These are phyloP conservation scores for Epichloe glyceriae DNA, from an alignment of 2,329 filamentous ascomycete genomes.

Conservation along the genomic window DNA sequence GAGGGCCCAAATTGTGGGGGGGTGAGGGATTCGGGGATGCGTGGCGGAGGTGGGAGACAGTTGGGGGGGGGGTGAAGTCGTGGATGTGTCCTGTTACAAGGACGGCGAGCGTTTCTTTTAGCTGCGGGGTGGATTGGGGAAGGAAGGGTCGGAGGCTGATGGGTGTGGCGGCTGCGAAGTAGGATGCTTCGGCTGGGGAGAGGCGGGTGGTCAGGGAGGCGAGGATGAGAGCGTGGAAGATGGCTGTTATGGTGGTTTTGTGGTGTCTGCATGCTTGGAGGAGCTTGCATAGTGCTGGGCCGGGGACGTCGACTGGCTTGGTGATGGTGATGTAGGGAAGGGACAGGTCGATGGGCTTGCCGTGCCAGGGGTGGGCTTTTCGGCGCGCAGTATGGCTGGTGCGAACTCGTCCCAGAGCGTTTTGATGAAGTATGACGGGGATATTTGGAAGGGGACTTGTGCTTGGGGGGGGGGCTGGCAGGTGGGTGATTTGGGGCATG, in stretches of 20 bases:
- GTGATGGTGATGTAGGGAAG: conserved; percentile 24
- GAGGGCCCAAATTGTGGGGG: conserved; percentile 28
- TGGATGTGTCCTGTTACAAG: conserved; percentile 26
- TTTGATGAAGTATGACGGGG: conserved; percentile 26
- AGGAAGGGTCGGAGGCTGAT: conserved; percentile 31
- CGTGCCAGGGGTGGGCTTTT: conserved; percentile 25
- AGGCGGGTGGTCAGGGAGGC: conserved; percentile 27
- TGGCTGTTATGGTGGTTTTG: conserved; percentile 32
- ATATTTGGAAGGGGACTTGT: conserved; percentile 26
- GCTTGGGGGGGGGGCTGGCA: conserved; percentile 26
- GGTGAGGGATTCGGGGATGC: conserved; percentile 9
- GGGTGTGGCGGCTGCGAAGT: conserved; percentile 28
- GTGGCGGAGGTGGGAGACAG: conserved; percentile 14
- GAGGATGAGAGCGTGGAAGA: conserved; percentile 34
- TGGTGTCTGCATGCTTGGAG: conserved; percentile 28
- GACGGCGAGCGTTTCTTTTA: conserved; percentile 20
- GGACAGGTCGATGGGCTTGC: conserved; percentile 20
- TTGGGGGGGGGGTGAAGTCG: conserved; percentile 12
- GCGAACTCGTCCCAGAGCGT: conserved; percentile 27
- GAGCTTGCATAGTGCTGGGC: conserved; percentile 17
- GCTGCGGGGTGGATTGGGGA: conserved; percentile 15
- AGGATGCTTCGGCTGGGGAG: conserved; percentile 16
- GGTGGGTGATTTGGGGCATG: background rate
- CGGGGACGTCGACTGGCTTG: conserved; percentile 22
- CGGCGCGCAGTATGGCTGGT: conserved; percentile 24